Percentiles rank a stretch among this genome's conserved stretches.
These are phyloP conservation scores for Aspergillus sojae DNA, from an alignment of 2,329 filamentous ascomycete genomes.

Conservation along the genomic window DNA sequence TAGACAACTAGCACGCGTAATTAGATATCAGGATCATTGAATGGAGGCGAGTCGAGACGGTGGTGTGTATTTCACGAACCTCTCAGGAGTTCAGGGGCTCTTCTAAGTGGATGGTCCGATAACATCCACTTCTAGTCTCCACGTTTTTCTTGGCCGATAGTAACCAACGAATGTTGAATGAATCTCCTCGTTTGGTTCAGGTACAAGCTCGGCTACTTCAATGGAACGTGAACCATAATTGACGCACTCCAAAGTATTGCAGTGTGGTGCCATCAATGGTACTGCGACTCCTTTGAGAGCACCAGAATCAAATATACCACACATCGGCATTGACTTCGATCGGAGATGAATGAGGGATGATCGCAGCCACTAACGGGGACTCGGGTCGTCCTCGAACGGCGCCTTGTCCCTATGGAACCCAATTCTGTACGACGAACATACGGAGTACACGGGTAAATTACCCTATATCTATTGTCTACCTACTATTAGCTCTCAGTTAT, in stretches of 20 bases:
- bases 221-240: neutral
- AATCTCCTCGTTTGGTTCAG: neutral
- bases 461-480: neutral
- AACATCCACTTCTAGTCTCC: conserved; percentile 21
- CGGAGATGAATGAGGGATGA: conserved; percentile 3
- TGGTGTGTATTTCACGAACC: conserved; percentile 16
- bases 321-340: neutral
- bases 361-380: neutral
- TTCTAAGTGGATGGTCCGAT: conserved; percentile 19
- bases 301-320: neutral
- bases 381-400: neutral
- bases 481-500: neutral
- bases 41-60: conserved; percentile 5
- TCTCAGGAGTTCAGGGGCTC: conserved; percentile 30
- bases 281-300: neutral
- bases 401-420: neutral
- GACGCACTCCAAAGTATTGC: neutral
- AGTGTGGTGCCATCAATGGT: neutral
- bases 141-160: conserved; percentile 16
- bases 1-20: conserved; percentile 6
- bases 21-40: conserved; percentile 8
- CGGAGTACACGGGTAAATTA: neutral
- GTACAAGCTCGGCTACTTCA: neutral
- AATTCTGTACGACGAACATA: neutral
- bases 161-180: neutral